These are phyloP conservation scores for Aspergillus proliferans DNA, from an alignment of 2,329 filamentous ascomycete species.

Conservation along the genomic window DNA sequence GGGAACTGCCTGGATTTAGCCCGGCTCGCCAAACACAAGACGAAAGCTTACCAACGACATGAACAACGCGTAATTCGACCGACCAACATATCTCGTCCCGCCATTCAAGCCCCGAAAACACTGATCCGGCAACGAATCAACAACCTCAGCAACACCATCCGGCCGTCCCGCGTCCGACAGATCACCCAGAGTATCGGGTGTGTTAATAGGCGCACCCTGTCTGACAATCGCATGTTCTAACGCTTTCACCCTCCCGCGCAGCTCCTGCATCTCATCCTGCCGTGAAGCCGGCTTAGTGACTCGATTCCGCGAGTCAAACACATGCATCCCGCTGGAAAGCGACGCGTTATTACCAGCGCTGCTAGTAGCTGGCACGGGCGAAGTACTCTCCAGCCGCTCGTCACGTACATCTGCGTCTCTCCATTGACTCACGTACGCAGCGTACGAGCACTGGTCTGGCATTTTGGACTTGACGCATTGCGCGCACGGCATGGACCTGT, in stretches of 20 bases:
- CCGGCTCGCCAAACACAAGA: neutral
- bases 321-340: constrained; percentile 20
- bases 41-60: constrained; percentile 24
- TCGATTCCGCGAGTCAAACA: constrained; percentile 27
- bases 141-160: constrained; percentile 19
- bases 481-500: constrained; percentile 64
- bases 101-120: constrained; percentile 27
- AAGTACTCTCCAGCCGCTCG: constrained; percentile 1
- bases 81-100: constrained; percentile 25
- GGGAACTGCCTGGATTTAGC: constrained; percentile 18
- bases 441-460: constrained; percentile 16
- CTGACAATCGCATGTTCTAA: constrained; percentile 23
- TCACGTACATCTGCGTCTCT: neutral
- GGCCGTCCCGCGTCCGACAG: constrained; percentile 10
- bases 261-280: constrained; percentile 24
- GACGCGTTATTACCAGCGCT: neutral
- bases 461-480: constrained; percentile 52
- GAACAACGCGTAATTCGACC: constrained; percentile 24
- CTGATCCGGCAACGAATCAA: constrained; percentile 21
- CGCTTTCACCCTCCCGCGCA: constrained; percentile 20
- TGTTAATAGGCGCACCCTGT: constrained; percentile 13
- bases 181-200: constrained; percentile 20
- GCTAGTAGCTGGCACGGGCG: neutral
- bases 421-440: neutral
- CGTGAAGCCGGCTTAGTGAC: constrained; percentile 17